Conservation (phyloP, 768 basidiomycete species). For the Xerocomellus amylosporus region DNA sequence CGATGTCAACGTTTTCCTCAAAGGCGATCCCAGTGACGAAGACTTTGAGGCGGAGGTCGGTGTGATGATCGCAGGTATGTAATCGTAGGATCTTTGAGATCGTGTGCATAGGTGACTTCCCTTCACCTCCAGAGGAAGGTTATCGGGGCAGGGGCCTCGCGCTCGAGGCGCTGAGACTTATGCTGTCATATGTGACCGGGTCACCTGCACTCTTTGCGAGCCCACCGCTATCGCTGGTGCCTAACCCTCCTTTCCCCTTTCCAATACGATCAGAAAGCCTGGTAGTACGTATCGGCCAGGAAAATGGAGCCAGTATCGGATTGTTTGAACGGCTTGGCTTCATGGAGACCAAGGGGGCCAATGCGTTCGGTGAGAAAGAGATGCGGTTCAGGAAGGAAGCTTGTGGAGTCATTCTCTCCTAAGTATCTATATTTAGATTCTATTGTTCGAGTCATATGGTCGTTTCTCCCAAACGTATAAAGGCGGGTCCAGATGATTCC, state of each 20-base stretch:
- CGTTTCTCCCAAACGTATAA: slow-evolving; percentile 4
- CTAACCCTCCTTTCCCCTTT: slow-evolving; percentile 38
- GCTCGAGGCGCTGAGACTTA: slow-evolving; percentile 55
- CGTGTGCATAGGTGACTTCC: background rate
- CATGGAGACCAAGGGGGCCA: slow-evolving; percentile 56
- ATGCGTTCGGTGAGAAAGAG: slow-evolving; percentile 83
- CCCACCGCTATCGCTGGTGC: slow-evolving; percentile 14
- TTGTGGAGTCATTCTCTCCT: background rate
- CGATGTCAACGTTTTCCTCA: slow-evolving; percentile 89
- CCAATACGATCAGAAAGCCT: slow-evolving; percentile 47
- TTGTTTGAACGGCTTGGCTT: slow-evolving; percentile 83
- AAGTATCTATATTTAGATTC: slow-evolving; percentile 1
- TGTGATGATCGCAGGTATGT: slow-evolving; percentile 85
- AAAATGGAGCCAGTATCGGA: slow-evolving; percentile 64
- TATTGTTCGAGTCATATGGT: slow-evolving; percentile 18
- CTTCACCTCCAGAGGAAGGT: slow-evolving; percentile 46
- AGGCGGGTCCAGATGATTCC: background rate
- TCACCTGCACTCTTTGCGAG: slow-evolving; percentile 25
- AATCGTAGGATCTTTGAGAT: background rate
- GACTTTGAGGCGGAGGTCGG: slow-evolving; percentile 78
- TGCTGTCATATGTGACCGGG: slow-evolving; percentile 67
- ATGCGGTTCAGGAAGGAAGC: slow-evolving; percentile 46
- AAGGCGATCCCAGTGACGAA: slow-evolving; percentile 43
- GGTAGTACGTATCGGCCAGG: slow-evolving; percentile 67
- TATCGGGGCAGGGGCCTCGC: slow-evolving; percentile 73